Percentiles rank a stretch among this genome's conserved stretches.
Conservation (phyloP, 352 stramenopile species). For the Hyaloperonospora arabidopsidis region DNA sequence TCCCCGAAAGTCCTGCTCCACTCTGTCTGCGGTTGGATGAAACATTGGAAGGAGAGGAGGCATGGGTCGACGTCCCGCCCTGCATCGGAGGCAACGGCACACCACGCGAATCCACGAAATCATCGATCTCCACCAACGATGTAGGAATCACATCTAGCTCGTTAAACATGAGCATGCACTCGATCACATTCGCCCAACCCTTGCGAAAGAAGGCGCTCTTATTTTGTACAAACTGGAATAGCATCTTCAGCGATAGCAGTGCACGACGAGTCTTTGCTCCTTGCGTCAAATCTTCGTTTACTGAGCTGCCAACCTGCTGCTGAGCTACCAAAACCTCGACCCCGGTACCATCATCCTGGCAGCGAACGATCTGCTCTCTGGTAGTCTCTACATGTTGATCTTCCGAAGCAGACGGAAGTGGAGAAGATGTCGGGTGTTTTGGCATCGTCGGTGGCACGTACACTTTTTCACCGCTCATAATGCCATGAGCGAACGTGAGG, state of each 20-base stretch:
- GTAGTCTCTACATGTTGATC: conserved; percentile 13
- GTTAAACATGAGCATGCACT: conserved; percentile 86
- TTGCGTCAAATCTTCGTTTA: conserved; percentile 50
- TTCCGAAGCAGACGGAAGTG: conserved; percentile 10
- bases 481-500: conserved; percentile 74
- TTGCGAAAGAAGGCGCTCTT: conserved; percentile 71
- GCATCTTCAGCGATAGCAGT: conserved; percentile 63
- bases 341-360: conserved; percentile 28
- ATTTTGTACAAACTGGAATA: conserved; percentile 83
- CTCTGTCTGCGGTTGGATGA: conserved; percentile 24
- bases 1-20: conserved; percentile 64
- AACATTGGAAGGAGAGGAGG: conserved; percentile 28
- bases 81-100: conserved; percentile 75
- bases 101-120: conserved; percentile 79
- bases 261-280: conserved; percentile 71
- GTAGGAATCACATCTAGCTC: conserved; percentile 77
- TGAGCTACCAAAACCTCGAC: conserved; percentile 35
- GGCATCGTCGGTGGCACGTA: conserved; percentile 54
- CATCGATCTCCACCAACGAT: conserved; percentile 84
- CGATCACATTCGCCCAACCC: conserved; percentile 72
- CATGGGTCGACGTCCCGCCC: conserved; percentile 20
- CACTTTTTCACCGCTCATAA: conserved; percentile 79
- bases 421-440: conserved; percentile 13
- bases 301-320: conserved; percentile 12
- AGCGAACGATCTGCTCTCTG: conserved; percentile 25